A percentile compares a stretch with the other conserved stretches of the same genome.
phyloP scores from a whole-genome alignment of 768 basidiomycete species.

The Macrolepiota albuminosa region DNA sequence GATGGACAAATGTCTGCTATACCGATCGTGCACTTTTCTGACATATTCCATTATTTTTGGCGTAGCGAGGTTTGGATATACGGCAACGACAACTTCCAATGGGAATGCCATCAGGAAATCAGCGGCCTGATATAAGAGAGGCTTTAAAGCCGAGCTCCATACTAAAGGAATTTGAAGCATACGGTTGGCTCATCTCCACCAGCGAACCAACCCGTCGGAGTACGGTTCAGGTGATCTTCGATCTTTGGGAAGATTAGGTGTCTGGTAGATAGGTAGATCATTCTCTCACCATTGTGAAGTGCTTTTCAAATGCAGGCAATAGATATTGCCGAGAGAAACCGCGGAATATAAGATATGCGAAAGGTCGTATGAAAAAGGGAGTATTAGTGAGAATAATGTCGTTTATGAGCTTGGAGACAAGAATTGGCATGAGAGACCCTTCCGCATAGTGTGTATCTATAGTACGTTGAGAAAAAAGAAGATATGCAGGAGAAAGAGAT shows the following conservation, averaged over 20 bases:
- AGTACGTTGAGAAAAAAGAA: background rate
- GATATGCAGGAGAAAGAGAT: background rate
- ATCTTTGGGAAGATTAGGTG: slow-evolving; percentile 1
- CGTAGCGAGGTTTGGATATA: slow-evolving; percentile 10
- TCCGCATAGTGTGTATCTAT: slow-evolving; percentile 18
- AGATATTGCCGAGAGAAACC: slow-evolving; percentile 21
- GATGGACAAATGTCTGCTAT: background rate
- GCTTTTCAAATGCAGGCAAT: slow-evolving; percentile 23
- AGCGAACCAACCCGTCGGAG: slow-evolving; percentile 19
- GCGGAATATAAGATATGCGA: slow-evolving; percentile 25
- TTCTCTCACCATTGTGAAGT: slow-evolving; percentile 24
- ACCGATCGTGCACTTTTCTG: slow-evolving; percentile 19
- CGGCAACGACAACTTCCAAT: slow-evolving; percentile 18
- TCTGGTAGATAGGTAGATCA: background rate
- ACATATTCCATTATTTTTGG: slow-evolving; percentile 23
- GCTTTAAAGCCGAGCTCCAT: background rate
- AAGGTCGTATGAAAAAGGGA: slow-evolving; percentile 33
- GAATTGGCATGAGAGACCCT: slow-evolving; percentile 29
- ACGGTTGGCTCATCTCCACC: slow-evolving; percentile 19
- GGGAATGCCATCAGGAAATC: slow-evolving; percentile 27
- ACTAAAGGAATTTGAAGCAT: background rate
- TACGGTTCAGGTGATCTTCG: slow-evolving; percentile 15
- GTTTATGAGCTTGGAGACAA: slow-evolving; percentile 32
- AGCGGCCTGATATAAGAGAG: slow-evolving; percentile 13
- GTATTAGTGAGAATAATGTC: slow-evolving; percentile 23